Base-by-base conservation (phyloP, 352 stramenopile genomes). In the Globisporangium okanoganense region DNA sequence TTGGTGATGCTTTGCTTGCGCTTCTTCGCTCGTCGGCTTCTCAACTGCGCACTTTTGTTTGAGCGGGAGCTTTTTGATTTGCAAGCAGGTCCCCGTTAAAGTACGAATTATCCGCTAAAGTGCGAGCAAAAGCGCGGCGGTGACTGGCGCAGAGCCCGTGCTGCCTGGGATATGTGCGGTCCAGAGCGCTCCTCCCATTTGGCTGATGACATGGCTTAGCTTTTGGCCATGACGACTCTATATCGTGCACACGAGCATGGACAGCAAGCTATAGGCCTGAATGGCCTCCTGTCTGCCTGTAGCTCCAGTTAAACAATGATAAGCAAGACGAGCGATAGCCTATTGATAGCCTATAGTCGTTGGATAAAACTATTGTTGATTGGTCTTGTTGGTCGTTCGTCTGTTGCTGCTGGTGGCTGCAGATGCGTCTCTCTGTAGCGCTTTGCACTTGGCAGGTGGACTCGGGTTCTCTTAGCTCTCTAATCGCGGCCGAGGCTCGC, bases 401-500 rank as follows among this genome's bases (percentile, higher is more conserved):
- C 20, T 44, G 38, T 14, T 20, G 38, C 18, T 44, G 35, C 35
- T 40, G 38, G 4, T 44, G 38, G 38, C 38, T 44, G 38, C 38
- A 44, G 14, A 44, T 44, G 16, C 38, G 38, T 44, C 16, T 44
- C 38, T 44, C 38, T 44, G 36, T n/a, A 16, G 29, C 29, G 29
- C 29, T 33, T 33, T 33, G 6, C 29, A 33, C 3, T 33, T 7
- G 29, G 29, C 29, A 33, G 29, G 3, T 7, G 29, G 29, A 33
- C 29, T 3, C 29, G 29, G 29, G 29, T 33, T 33, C 29, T 33
- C 6, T 33, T 25, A 24, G 41, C 24, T 36, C 51, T 90, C 72
- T 91, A 94, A 70, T 94, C 68, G 64, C 58, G 55, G 48, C 82
- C 85, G 43, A 95, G 73, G 58, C 65, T 88, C 60, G 70, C 62